Base-by-base conservation (phyloP, 1,139 yeast genomes). In the Candida sojae region DNA sequence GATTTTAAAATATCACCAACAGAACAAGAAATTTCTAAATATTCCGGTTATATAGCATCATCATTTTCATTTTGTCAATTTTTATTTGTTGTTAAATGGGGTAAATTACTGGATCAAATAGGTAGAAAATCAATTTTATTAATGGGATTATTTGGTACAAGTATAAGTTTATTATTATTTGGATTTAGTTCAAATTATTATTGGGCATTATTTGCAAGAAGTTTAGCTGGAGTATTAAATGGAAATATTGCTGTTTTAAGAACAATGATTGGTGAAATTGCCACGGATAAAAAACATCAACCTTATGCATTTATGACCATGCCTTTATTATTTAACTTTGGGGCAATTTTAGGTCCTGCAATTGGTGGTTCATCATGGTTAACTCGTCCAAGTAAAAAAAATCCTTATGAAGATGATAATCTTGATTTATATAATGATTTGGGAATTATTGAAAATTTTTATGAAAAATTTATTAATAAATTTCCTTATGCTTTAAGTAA, bases 401-500 rank as follows among this genome's bases (percentile, higher is more conserved):
- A 39, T n/a, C 51, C 51, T 2, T 48, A 48, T 43, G 40, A 47
- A 31, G 42, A 49, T 23, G 44, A 46, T 28, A 47, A 48, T 32
- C 13, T 9, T 11, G 32, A 11, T 9, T 23, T 13, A 30, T 29
- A n/a, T 6, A 12, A 3, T 29, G 39, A 17, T 17, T 17, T 17
- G 21, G 21, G 37, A 13, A 43, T 32, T n/a, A 31, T 32, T 8
- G 42, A 42, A 12, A 44, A 39, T 23, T 28, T 49, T 43, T 60
- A 59, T 54, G 61, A 67, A 17, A 48, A 47, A 10, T 62, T 80
- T 49, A 68, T 79, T 31, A 60, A 67, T 21, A 63, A 60, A 38
- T 72, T 73, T 58, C 89, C 89, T 0, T 84, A 82, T 57, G 82
- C 86, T 1, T 64, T 83, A 53, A 83, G 87, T 4, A 84, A 83